phyloP scores from a whole-genome alignment of 306 rosid species.

The Morella rubra region DNA sequence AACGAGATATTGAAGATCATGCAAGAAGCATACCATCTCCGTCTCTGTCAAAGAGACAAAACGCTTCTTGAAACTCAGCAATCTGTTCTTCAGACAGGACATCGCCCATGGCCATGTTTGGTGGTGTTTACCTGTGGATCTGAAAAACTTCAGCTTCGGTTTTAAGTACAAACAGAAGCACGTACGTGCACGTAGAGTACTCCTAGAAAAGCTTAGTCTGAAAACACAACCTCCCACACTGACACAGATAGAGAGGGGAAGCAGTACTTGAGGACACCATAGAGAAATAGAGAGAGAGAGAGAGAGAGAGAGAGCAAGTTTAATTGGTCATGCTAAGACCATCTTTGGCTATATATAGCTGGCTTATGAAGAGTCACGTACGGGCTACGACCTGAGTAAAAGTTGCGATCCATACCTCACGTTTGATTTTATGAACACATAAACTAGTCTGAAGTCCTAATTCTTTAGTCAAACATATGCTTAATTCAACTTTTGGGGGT shows the following conservation, averaged over 20 bases:
- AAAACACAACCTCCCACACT: neutral
- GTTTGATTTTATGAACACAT: neutral
- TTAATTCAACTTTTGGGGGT: neutral
- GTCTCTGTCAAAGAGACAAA: constrained; percentile 60
- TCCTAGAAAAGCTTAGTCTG: neutral
- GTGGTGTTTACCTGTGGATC: neutral
- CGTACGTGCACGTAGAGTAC: neutral
- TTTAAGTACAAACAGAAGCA: neutral
- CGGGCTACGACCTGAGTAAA: neutral
- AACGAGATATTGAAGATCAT: too few relatives aligned
- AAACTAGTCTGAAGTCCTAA: neutral
- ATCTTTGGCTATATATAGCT: neutral
- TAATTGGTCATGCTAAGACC: neutral
- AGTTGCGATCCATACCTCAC: neutral
- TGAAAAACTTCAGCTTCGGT: neutral
- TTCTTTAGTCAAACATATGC: neutral
- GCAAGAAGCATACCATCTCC: constrained; percentile 50
- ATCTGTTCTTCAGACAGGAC: constrained; percentile 45
- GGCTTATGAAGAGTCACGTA: neutral
- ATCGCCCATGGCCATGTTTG: constrained; percentile 22
- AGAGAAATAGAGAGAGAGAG: neutral
- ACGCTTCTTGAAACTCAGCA: constrained; percentile 62
- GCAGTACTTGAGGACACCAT: neutral
- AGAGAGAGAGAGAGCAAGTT: too few relatives aligned
- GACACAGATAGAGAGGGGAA: neutral